phyloP scores from a whole-genome alignment of 768 basidiomycete species.

The Tephrocybe sp. region DNA sequence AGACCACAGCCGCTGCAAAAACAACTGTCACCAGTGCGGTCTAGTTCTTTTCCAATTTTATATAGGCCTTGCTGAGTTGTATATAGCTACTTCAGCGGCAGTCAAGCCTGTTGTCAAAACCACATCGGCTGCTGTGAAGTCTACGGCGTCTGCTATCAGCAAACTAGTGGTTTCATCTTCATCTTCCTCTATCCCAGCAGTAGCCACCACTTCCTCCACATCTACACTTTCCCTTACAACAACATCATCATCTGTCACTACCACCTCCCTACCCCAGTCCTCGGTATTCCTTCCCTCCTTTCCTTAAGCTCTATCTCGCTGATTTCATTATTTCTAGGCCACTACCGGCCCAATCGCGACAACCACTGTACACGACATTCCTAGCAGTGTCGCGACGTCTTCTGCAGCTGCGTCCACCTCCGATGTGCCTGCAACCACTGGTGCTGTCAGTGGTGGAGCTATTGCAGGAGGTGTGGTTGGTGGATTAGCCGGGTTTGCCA shows the following conservation, averaged over 20 bases:
- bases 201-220: background rate
- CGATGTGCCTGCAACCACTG: slow-evolving; percentile 1
- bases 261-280: background rate
- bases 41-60: background rate
- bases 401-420: slow-evolving; percentile 1
- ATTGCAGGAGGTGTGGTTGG: slow-evolving; percentile 26
- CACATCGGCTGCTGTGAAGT: background rate
- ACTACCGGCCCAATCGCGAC: background rate
- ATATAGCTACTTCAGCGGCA: background rate
- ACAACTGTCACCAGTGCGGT: background rate
- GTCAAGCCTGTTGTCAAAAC: background rate
- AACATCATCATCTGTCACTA: background rate
- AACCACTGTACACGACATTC: background rate
- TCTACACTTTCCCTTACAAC: background rate
- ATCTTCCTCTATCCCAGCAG: background rate
- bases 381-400: background rate
- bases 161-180: background rate
- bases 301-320: background rate
- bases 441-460: slow-evolving; percentile 18
- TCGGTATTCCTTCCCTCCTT: background rate
- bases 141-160: background rate
- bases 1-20: background rate
- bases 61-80: background rate
- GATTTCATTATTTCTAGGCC: background rate
- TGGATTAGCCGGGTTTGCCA: slow-evolving; percentile 17